Base-by-base conservation (phyloP, 371 early-diverging fungal species). In the Syncephalastrum monosporum region DNA sequence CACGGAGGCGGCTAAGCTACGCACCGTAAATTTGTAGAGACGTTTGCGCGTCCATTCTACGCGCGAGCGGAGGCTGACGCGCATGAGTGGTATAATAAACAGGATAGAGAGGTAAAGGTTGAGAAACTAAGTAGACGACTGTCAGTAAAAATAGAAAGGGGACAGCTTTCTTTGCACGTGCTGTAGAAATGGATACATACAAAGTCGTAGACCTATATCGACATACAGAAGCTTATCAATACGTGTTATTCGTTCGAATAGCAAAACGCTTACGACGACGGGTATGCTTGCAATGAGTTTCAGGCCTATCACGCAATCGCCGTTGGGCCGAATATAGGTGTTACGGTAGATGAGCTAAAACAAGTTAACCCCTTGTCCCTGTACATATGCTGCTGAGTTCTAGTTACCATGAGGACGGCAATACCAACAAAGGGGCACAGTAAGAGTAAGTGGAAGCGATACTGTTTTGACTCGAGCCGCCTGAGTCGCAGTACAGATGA, bases 201-300 rank as follows among this genome's bases (percentile, higher is more conserved):
- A 65, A 74, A 74, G 47, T 77, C 77, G 53, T 74, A 77, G 14
- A 64, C 48, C 64, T 67, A 56, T 52, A 19, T 33, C n/a, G 12
- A 43, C 4, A 17, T 21, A 21, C 0, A 21, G 15, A 14, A 38
- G 41, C 2, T 25, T 10, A 16, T 29, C 41, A 63, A 19, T 14
- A 53, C 7, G 27, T 16, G n/a, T 27, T 21, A 42, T 19, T 3
- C 16, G 4, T 43, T 42, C 13, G 17, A 17, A 29, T 44, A 8
- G 46, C 29, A 13, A 24, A 5, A 27, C 14, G 53, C 46, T 61
- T 63, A 77, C 76, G 67, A 79, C 45, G 17, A 83, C 64, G 10
- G 72, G 72, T 50, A 83, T 63, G 60, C 81, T 78, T 15, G 84
- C 81, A 52, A 76, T 49, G 0, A 67, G 75, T 56, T 75, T 69